Evolutionary conservation across 441 rosid genomes (phyloP).

Genomic region (Croton setiger): DNA sequence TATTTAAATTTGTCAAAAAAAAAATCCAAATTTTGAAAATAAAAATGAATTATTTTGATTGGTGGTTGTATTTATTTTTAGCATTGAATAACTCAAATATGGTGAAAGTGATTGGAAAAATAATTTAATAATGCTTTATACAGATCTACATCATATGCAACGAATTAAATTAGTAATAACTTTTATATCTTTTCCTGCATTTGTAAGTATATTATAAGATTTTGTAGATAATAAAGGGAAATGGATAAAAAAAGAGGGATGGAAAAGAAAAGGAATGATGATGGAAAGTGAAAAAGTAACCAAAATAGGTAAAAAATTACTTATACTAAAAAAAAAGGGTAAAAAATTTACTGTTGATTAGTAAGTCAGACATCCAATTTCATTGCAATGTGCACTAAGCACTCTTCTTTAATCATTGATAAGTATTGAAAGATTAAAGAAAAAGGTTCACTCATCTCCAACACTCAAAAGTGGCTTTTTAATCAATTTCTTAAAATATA

Average conservation of each 20-base stretch:
- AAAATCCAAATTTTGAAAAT: too few relatives aligned
- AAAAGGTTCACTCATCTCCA: neutral
- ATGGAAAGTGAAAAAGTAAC: neutral
- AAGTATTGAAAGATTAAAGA: neutral
- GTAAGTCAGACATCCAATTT: slow-evolving; percentile 5
- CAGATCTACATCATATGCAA: too few relatives aligned
- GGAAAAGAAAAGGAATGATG: neutral
- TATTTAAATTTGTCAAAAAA: too few relatives aligned
- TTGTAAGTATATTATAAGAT: too few relatives aligned
- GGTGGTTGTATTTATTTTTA: too few relatives aligned
- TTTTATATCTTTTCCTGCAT: too few relatives aligned
- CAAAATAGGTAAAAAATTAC: neutral
- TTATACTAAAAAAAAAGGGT: neutral
- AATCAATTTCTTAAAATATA: neutral
- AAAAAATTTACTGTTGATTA: neutral
- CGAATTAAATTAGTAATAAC: too few relatives aligned
- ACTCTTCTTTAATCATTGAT: neutral
- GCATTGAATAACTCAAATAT: too few relatives aligned
- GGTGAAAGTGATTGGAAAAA: too few relatives aligned
- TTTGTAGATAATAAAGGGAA: neutral
- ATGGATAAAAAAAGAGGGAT: neutral
- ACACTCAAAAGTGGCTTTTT: slow-evolving; percentile 8
- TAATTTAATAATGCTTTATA: neutral
- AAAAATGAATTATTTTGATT: too few relatives aligned
- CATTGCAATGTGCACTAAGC: slow-evolving; percentile 4